Percentiles rank a stretch among this genome's conserved stretches.
Conservation (phyloP, 2,329 filamentous ascomycete species). For the Cercospora sp. region DNA sequence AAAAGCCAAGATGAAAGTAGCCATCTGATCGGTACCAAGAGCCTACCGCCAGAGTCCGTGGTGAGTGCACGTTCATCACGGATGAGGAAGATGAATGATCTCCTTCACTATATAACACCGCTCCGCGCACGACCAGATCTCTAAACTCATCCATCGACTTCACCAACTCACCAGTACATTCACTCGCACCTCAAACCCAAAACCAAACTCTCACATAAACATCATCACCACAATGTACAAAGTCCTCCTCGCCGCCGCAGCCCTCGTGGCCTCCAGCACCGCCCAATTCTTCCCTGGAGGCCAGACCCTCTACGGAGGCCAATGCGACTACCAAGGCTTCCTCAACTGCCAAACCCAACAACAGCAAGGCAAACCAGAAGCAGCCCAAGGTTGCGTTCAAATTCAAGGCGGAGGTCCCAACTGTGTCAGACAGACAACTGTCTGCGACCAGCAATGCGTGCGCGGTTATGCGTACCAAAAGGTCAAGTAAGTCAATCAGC, state of each 20-base stretch:
- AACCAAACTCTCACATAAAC: not conserved
- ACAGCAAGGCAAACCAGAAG: not conserved
- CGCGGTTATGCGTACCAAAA: conserved; percentile 12
- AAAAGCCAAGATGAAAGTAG: not conserved
- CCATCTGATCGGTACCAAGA: not conserved
- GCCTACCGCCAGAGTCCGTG: not conserved
- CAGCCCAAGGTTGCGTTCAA: conserved; percentile 9
- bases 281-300: not conserved
- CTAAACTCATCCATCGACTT: not conserved
- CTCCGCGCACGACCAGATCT: not conserved
- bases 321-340: conserved; percentile 8
- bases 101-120: not conserved
- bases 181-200: not conserved
- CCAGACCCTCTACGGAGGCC: not conserved
- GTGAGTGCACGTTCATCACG: not conserved
- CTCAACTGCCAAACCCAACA: not conserved
- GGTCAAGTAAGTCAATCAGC: conserved; percentile 1
- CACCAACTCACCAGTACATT: not conserved
- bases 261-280: not conserved
- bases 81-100: not conserved
- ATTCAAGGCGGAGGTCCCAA: conserved; percentile 7
- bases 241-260: not conserved
- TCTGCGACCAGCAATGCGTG: conserved; percentile 6
- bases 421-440: conserved; percentile 9
- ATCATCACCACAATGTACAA: not conserved